These are phyloP conservation scores for Eruca vesicaria DNA, from an alignment of 441 rosid species.

Conservation along the genomic window DNA sequence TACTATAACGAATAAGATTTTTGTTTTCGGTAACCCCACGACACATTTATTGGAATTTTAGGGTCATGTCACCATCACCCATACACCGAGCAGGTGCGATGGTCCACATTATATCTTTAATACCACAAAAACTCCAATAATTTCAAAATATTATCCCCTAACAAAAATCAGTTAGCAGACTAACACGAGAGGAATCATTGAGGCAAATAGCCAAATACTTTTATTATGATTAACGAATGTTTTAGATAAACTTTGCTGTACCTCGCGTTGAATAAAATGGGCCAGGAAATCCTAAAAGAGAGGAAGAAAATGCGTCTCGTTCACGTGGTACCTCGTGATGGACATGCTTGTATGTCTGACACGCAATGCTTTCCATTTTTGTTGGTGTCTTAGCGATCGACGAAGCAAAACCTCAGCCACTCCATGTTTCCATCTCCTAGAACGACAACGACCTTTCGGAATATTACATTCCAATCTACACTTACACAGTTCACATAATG, in stretches of 20 bases:
- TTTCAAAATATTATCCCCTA: background rate
- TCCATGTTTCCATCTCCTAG: constrained; percentile 22
- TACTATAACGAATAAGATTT: constrained; percentile 23
- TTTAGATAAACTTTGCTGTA: background rate
- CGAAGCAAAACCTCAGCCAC: constrained; percentile 43
- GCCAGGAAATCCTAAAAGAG: constrained; percentile 24
- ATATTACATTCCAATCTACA: constrained; percentile 12
- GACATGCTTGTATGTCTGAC: constrained; percentile 54
- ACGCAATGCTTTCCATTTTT: constrained; percentile 14
- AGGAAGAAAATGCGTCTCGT: constrained; percentile 38
- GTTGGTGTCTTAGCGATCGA: constrained; percentile 9
- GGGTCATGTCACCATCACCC: constrained; percentile 26
- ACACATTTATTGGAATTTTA: constrained; percentile 29
- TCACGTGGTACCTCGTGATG: constrained; percentile 62
- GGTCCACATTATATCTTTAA: constrained; percentile 14
- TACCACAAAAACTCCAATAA: background rate
- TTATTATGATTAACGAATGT: background rate
- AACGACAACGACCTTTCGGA: constrained; percentile 33
- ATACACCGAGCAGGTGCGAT: constrained; percentile 29
- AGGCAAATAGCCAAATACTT: background rate
- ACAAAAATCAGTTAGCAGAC: background rate
- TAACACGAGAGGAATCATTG: background rate
- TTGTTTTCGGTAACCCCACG: constrained; percentile 33
- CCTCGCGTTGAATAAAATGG: constrained; percentile 19
- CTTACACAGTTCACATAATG: constrained; percentile 7